phyloP scores from a whole-genome alignment of 805 yeast species.

The Zygotorulaspora sp. region DNA sequence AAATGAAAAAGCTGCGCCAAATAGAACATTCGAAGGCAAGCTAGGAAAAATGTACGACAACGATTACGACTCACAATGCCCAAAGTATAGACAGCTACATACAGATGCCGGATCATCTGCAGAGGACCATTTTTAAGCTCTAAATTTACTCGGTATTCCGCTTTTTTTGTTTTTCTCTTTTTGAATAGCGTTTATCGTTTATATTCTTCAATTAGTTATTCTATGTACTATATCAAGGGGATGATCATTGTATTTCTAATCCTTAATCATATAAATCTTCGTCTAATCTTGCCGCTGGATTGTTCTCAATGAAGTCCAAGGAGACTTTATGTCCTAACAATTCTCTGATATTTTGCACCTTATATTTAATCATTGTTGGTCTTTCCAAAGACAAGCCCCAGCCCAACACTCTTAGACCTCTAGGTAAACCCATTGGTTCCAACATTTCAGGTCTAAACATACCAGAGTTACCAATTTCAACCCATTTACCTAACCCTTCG shows the following conservation, averaged over 20 bases:
- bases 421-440: constrained; percentile 96
- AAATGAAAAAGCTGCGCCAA: neutral
- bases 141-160: no score
- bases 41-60: no score
- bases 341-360: constrained; percentile 92
- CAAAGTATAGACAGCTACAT: neutral
- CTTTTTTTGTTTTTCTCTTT: no score
- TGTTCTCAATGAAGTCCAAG: constrained; percentile 87
- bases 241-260: no score
- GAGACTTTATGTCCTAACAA: constrained; percentile 95
- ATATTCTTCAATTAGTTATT: constrained; percentile 1
- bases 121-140: neutral
- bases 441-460: constrained; percentile 99
- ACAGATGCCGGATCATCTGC: constrained; percentile 5
- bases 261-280: constrained; percentile 49
- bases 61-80: neutral
- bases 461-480: constrained; percentile 98
- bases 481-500: constrained; percentile 92
- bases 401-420: constrained; percentile 88
- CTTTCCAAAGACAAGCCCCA: constrained; percentile 97
- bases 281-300: constrained; percentile 97
- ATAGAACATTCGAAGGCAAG: neutral
- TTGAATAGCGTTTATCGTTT: neutral
- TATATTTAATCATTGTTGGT: constrained; percentile 99
- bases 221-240: neutral